A percentile compares a stretch with the other conserved stretches of the same genome.
Conservation (phyloP, 768 basidiomycete species). For the Krasilnikovozyma curviuscula region DNA sequence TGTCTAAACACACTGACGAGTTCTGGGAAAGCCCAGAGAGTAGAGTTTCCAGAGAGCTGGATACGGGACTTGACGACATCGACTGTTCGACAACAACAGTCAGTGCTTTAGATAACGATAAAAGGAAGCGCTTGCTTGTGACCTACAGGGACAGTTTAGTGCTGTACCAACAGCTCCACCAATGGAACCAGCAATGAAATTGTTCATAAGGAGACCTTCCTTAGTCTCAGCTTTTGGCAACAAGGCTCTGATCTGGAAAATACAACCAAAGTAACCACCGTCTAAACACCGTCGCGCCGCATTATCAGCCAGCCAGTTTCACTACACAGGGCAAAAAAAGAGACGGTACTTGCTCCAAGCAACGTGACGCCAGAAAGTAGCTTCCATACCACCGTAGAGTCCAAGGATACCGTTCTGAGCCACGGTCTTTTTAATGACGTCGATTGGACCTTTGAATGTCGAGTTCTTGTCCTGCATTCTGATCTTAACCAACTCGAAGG, state of each 20-base stretch:
- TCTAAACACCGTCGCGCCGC: constrained; percentile 25
- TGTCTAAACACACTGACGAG: constrained; percentile 60
- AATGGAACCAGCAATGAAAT: constrained; percentile 72
- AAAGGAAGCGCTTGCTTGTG: constrained; percentile 18
- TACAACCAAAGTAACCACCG: constrained; percentile 77
- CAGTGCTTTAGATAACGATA: background rate
- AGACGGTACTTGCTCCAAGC: background rate
- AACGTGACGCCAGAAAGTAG: constrained; percentile 81
- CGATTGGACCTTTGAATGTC: constrained; percentile 75
- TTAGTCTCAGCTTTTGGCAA: constrained; percentile 68
- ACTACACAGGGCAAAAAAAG: background rate
- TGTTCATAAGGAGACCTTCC: constrained; percentile 60
- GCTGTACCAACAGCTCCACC: constrained; percentile 70
- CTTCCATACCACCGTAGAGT: constrained; percentile 85
- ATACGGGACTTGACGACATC: constrained; percentile 87
- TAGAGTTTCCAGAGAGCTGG: constrained; percentile 49
- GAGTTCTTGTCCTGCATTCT: constrained; percentile 88
- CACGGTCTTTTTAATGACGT: constrained; percentile 65
- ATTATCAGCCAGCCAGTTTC: background rate
- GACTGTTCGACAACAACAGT: constrained; percentile 29
- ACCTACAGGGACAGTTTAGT: constrained; percentile 70
- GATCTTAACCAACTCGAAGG: constrained; percentile 89
- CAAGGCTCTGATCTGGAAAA: constrained; percentile 59
- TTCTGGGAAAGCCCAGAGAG: constrained; percentile 27
- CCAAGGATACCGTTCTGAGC: constrained; percentile 51